A percentile compares a stretch with the other conserved stretches of the same genome.
phyloP scores from a whole-genome alignment of 1,284 basidiomycete genomes.

The Fomes fomentarius region DNA sequence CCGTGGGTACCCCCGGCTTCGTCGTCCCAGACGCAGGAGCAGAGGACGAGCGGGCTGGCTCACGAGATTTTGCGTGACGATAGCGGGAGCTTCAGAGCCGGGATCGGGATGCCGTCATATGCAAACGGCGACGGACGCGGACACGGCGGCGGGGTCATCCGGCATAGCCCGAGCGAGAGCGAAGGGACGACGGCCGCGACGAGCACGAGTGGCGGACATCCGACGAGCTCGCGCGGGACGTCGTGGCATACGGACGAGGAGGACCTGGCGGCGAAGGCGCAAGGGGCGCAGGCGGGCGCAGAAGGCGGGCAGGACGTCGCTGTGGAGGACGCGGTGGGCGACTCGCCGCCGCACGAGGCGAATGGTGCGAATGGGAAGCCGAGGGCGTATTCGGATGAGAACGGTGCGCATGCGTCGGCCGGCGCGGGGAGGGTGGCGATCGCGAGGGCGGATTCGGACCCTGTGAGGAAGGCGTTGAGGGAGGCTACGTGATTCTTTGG shows the following conservation, averaged over 20 bases:
- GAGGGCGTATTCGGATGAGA: slow-evolving; percentile 6
- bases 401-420: slow-evolving; percentile 5
- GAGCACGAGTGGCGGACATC: background rate
- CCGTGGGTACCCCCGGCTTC: slow-evolving; percentile 39
- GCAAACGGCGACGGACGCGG: background rate
- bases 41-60: slow-evolving; percentile 37
- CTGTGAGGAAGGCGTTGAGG: slow-evolving; percentile 16
- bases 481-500: slow-evolving; percentile 4
- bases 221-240: slow-evolving; percentile 29
- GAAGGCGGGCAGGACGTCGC: slow-evolving; percentile 9
- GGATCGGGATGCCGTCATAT: slow-evolving; percentile 11
- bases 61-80: slow-evolving; percentile 42
- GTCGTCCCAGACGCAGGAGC: background rate
- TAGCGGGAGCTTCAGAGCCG: background rate
- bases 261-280: slow-evolving; percentile 12
- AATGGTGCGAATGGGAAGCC: slow-evolving; percentile 7
- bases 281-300: slow-evolving; percentile 10
- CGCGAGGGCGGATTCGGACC: slow-evolving; percentile 31
- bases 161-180: slow-evolving; percentile 23
- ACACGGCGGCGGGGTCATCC: background rate
- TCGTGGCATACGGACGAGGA: slow-evolving; percentile 27
- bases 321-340: slow-evolving; percentile 15
- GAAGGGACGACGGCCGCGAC: slow-evolving; percentile 22
- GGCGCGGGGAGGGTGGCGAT: slow-evolving; percentile 9
- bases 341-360: slow-evolving; percentile 14